A percentile compares a stretch with the other conserved stretches of the same genome.
Conservation (phyloP, 805 yeast species). For the Sugiyamaella qingdaonensis region DNA sequence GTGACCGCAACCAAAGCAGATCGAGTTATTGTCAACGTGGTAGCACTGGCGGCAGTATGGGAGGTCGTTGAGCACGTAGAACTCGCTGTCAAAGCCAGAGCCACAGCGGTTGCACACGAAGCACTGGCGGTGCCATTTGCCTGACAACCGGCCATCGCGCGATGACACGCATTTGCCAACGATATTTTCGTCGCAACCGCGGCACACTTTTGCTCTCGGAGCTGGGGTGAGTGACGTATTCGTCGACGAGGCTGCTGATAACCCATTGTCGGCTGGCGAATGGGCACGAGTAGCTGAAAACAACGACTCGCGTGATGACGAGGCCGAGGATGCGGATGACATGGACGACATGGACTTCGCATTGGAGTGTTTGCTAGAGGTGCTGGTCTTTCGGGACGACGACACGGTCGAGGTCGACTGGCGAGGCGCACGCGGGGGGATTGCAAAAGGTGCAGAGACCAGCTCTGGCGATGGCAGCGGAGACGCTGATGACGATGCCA, state of each 20-base stretch:
- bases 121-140: slow-evolving; percentile 92
- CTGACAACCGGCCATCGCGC: slow-evolving; percentile 58
- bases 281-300: slow-evolving; percentile 4
- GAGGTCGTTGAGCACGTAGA: slow-evolving; percentile 67
- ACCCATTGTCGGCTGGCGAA: neutral
- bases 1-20: slow-evolving; percentile 62
- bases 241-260: neutral
- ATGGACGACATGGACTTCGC: neutral
- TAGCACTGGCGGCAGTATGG: slow-evolving; percentile 81
- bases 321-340: slow-evolving; percentile 5
- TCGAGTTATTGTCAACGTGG: slow-evolving; percentile 69
- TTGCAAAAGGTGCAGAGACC: neutral
- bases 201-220: slow-evolving; percentile 43
- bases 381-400: neutral
- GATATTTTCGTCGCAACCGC: slow-evolving; percentile 61
- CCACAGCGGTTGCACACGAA: slow-evolving; percentile 70
- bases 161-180: slow-evolving; percentile 69
- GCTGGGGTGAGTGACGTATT: neutral
- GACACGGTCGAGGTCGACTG: neutral
- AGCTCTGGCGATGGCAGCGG: neutral
- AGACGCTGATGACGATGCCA: neutral
- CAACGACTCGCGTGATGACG: slow-evolving; percentile 5
- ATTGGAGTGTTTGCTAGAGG: slow-evolving; percentile 3
- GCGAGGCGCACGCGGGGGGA: slow-evolving; percentile 3
- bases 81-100: slow-evolving; percentile 39